phyloP scores from a whole-genome alignment of 2,329 filamentous ascomycete species.

The Endoconidiophora polonica region DNA sequence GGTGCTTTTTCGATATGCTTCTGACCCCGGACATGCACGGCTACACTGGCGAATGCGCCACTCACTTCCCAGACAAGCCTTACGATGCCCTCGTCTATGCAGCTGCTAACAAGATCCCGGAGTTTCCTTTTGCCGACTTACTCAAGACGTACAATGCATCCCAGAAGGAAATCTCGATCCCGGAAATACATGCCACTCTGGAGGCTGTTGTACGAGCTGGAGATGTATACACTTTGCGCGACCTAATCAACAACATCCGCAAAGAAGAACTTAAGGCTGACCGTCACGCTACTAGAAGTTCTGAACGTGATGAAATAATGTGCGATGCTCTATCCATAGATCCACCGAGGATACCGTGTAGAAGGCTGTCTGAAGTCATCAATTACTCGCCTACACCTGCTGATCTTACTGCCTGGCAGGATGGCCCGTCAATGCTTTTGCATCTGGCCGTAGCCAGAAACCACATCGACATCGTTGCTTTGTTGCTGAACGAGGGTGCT shows the following conservation, averaged over 20 bases:
- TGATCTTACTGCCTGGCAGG: not conserved
- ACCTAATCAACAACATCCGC: not conserved
- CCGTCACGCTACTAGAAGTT: too few species aligned
- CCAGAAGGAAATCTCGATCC: not conserved
- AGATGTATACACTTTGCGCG: not conserved
- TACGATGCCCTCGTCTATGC: not conserved
- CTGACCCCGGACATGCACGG: not conserved
- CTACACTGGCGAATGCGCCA: not conserved
- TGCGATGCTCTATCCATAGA: not conserved
- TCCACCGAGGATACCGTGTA: not conserved
- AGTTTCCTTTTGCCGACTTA: not conserved
- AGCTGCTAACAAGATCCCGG: not conserved
- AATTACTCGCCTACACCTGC: not conserved
- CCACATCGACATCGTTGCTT: not conserved
- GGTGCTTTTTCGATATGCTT: not conserved
- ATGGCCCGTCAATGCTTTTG: not conserved
- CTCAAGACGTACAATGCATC: not conserved
- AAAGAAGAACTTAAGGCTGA: not conserved
- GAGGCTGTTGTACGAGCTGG: not conserved
- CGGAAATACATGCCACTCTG: not conserved
- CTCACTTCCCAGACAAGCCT: not conserved
- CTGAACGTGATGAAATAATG: not conserved
- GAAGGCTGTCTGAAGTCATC: not conserved
- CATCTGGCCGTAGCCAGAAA: conserved; percentile 3
- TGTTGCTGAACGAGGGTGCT: conserved; percentile 3